phyloP scores from a whole-genome alignment of 352 stramenopile species.

The Phytophthora cryptogea region DNA sequence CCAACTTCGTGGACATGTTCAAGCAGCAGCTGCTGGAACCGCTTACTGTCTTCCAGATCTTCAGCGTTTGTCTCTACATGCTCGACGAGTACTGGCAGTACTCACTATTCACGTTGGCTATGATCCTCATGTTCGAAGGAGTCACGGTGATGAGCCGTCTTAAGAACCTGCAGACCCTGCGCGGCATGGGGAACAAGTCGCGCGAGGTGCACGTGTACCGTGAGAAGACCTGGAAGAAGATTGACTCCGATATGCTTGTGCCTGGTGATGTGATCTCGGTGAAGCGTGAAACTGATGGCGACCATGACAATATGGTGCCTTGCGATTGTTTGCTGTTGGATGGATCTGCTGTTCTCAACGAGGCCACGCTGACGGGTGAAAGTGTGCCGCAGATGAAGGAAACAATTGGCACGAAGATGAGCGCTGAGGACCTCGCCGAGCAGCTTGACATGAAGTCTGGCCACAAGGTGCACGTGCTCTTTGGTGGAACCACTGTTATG shows the following conservation, averaged over 20 bases:
- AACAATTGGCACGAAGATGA: slow-evolving; percentile 82
- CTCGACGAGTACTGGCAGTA: slow-evolving; percentile 99
- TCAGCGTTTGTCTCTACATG: slow-evolving; percentile 98
- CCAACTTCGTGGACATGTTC: slow-evolving; percentile 95
- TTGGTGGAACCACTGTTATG: slow-evolving; percentile 93
- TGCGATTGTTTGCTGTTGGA: slow-evolving; percentile 96
- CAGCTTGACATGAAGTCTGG: slow-evolving; percentile 85
- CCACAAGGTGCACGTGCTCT: slow-evolving; percentile 92
- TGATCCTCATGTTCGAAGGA: slow-evolving; percentile 98
- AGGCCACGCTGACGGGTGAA: slow-evolving; percentile 99
- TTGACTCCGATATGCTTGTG: slow-evolving; percentile 89
- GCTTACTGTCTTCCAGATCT: slow-evolving; percentile 99
- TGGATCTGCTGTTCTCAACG: slow-evolving; percentile 97
- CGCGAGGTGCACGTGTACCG: slow-evolving; percentile 93
- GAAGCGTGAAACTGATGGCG: slow-evolving; percentile 84
- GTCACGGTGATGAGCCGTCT: slow-evolving; percentile 95
- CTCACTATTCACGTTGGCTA: slow-evolving; percentile 98
- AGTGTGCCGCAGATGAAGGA: slow-evolving; percentile 99
- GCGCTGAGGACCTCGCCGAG: slow-evolving; percentile 67
- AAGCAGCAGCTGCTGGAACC: slow-evolving; percentile 97
- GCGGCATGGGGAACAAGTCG: slow-evolving; percentile 91
- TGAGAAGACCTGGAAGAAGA: slow-evolving; percentile 77
- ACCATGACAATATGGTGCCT: slow-evolving; percentile 89
- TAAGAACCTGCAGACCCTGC: slow-evolving; percentile 95
- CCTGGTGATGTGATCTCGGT: slow-evolving; percentile 94